A percentile compares a stretch with the other conserved stretches of the same genome.
These are phyloP conservation scores for Fusarium cyanostomum DNA, from an alignment of 2,329 filamentous ascomycete genomes.

Conservation along the genomic window DNA sequence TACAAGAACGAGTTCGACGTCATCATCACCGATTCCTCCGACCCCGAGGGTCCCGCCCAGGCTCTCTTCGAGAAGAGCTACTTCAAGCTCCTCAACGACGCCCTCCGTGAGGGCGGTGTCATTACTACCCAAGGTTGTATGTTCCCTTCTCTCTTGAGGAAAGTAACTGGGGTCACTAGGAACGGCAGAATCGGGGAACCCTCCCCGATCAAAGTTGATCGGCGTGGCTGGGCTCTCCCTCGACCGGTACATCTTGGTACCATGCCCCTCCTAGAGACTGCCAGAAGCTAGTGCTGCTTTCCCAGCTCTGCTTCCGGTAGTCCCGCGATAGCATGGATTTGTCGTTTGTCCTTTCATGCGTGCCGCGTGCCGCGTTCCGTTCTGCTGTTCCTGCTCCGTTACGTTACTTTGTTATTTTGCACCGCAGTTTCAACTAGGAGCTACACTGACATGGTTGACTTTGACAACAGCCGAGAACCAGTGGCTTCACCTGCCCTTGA, in stretches of 20 bases:
- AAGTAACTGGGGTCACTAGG: slow-evolving; percentile 51
- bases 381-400: slow-evolving; percentile 36
- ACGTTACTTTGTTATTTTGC: slow-evolving; percentile 22
- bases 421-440: slow-evolving; percentile 14
- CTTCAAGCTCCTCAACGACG: slow-evolving; percentile 91
- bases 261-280: slow-evolving; percentile 46
- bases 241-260: slow-evolving; percentile 40
- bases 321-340: slow-evolving; percentile 45
- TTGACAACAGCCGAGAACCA: slow-evolving; percentile 86
- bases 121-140: slow-evolving; percentile 99
- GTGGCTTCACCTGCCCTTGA: slow-evolving; percentile 96
- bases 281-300: slow-evolving; percentile 54
- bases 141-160: slow-evolving; percentile 72
- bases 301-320: slow-evolving; percentile 50
- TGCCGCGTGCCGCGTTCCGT: slow-evolving; percentile 17
- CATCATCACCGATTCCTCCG: slow-evolving; percentile 98
- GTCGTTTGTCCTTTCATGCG: slow-evolving; percentile 21
- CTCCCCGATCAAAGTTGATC: slow-evolving; percentile 34
- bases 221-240: slow-evolving; percentile 27
- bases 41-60: slow-evolving; percentile 96
- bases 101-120: slow-evolving; percentile 93
- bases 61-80: slow-evolving; percentile 98
- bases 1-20: slow-evolving; percentile 98
- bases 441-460: slow-evolving; percentile 29
- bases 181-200: slow-evolving; percentile 44